Evolutionary conservation across 1,139 yeast species (phyloP), one percentile per base, ranked within the genome.

Genomic region (Pichia sp.): DNA sequence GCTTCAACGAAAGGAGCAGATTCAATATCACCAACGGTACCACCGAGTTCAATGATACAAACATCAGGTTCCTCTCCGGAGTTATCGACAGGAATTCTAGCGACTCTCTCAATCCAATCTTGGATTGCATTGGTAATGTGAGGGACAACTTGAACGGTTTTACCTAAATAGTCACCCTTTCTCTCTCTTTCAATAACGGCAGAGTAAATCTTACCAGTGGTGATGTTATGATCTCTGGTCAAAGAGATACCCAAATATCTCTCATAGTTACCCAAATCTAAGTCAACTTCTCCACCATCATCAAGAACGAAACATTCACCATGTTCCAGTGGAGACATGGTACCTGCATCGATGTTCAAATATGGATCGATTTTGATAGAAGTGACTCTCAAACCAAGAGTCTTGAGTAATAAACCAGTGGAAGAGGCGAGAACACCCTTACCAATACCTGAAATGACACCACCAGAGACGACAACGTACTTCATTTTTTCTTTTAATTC

Each of bases 1-100:
- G 99, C 98, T 67, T 91, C 99, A 39, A 91, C 97, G 52, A 91
- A 91, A 22, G 99, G 98, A 36, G 98, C 98, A 58, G 94, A 79
- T 67, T 91, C 99, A 56, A 91, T 91, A 60, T 91, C 99, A 59
- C 99, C 99, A 43, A 93, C 98, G 27, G 99, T 91, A 59, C 99
- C 99, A 59, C 99, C 99, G 46, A 91, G 74, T 67, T 91, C 99
- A 51, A 91, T 77, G 56, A 91, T 87, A 72, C 98, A 91, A 38
- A 91, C 81, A 53, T 91, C 97, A 24, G 91, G 91, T 55, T 79
- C 85, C 58, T 80, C 72, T 32, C 94, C 94, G 32, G 91, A 73
- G 46, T 84, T 82, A 60, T 93, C 98, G 41, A 91, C 98, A 18
- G 98, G 96, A 43, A 88, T 72, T 50, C 69, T 75, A 37, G 97